phyloP scores from a whole-genome alignment of 176 grass and related monocot species.

The Rhipidocladum racemiflorum region DNA sequence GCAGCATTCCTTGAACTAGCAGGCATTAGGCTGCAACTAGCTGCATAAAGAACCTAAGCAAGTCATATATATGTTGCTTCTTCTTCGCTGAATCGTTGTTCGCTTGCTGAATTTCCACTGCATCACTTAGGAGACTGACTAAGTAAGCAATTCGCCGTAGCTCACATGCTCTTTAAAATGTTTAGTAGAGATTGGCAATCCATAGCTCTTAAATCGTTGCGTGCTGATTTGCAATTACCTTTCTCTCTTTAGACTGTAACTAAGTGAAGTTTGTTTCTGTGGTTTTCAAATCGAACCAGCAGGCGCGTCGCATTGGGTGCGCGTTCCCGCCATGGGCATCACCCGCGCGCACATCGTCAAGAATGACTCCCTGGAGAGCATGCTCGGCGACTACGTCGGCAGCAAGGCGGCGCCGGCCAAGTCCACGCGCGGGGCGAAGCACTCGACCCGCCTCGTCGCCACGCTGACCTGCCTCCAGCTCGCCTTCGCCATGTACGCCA shows the following conservation, averaged over 20 bases:
- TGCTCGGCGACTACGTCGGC: conserved; percentile 57
- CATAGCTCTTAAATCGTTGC: neutral
- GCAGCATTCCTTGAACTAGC: neutral
- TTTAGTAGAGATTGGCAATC: neutral
- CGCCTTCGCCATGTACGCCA: conserved; percentile 89
- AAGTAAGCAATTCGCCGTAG: neutral
- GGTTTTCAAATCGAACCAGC: neutral
- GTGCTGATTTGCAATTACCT: neutral
- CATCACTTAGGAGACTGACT: neutral
- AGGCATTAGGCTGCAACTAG: neutral
- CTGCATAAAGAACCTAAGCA: neutral
- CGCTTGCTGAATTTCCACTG: conserved; percentile 7
- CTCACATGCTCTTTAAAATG: neutral
- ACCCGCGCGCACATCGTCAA: conserved; percentile 53
- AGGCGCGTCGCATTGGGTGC: neutral
- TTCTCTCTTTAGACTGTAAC: too few species aligned
- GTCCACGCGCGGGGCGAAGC: conserved; percentile 27
- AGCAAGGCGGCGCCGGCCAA: conserved; percentile 29
- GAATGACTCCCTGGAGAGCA: conserved; percentile 67
- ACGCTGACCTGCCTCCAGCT: conserved; percentile 79
- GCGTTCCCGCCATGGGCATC: conserved; percentile 55
- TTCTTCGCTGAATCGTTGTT: neutral
- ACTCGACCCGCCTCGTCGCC: conserved; percentile 58
- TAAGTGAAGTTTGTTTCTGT: neutral
- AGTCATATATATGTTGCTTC: conserved; percentile 14